Conservation (phyloP, 2,329 filamentous ascomycete species). For the Aureobasidium sp. region DNA sequence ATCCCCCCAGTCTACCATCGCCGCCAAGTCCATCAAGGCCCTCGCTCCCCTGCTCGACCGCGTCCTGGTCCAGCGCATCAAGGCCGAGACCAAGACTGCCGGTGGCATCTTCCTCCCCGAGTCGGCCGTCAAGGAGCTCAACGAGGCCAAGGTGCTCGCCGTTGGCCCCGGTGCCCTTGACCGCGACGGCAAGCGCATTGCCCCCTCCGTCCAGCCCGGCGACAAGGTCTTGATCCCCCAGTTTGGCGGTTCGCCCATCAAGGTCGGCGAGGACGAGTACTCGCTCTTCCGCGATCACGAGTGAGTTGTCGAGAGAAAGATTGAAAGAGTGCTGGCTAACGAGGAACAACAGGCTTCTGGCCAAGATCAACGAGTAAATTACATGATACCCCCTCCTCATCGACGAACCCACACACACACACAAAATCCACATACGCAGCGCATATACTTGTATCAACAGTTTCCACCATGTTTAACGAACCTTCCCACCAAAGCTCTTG, state of each 20-base stretch:
- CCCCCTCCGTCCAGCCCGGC: conserved; percentile 73
- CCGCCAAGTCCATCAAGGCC: conserved; percentile 90
- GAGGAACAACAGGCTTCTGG: conserved; percentile 64
- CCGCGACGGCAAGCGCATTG: conserved; percentile 80
- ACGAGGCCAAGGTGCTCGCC: conserved; percentile 92
- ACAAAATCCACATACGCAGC: not conserved
- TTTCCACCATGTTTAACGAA: not conserved
- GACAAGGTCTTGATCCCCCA: conserved; percentile 93
- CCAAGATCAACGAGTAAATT: conserved; percentile 93
- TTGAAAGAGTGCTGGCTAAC: conserved; percentile 19
- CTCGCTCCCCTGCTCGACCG: conserved; percentile 96
- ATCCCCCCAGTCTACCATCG: conserved; percentile 32
- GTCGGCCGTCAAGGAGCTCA: conserved; percentile 93
- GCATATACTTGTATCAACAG: conserved; percentile 2
- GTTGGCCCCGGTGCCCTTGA: conserved; percentile 85
- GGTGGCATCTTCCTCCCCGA: conserved; percentile 97
- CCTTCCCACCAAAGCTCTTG: not conserved
- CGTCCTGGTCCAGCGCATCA: conserved; percentile 94
- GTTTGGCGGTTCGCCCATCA: conserved; percentile 91
- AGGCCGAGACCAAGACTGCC: conserved; percentile 94
- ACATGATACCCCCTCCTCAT: conserved; percentile 5
- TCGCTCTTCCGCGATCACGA: conserved; percentile 95
- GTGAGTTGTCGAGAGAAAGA: conserved; percentile 54
- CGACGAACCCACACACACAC: not conserved
- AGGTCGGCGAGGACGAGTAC: conserved; percentile 96